Conservation (phyloP, 1,284 basidiomycete genomes). For the Wallemia mellicola region DNA sequence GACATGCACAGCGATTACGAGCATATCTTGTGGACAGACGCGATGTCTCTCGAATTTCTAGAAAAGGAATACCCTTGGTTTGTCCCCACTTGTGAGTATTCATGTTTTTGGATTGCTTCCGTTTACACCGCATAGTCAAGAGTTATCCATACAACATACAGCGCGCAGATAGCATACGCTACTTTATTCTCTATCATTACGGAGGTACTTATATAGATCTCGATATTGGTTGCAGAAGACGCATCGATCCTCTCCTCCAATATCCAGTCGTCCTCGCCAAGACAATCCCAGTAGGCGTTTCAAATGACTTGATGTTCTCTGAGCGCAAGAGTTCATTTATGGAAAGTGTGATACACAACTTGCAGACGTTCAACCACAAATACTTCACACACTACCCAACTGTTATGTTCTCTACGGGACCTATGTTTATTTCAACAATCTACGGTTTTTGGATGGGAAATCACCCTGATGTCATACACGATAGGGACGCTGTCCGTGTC, state of each 20-base stretch:
- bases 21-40: constrained; percentile 95
- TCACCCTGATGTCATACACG: constrained; percentile 31
- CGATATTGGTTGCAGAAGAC: constrained; percentile 78
- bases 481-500: constrained; percentile 32
- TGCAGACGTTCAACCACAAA: constrained; percentile 41
- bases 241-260: constrained; percentile 57
- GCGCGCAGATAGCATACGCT: constrained; percentile 87
- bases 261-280: constrained; percentile 74
- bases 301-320: constrained; percentile 88
- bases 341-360: constrained; percentile 59
- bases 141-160: constrained; percentile 79
- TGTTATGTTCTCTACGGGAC: constrained; percentile 95
- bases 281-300: constrained; percentile 86
- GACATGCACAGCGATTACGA: constrained; percentile 45
- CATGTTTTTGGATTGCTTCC: background rate
- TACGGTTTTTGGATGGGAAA: constrained; percentile 50
- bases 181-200: constrained; percentile 84
- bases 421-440: constrained; percentile 10
- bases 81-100: constrained; percentile 21
- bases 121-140: constrained; percentile 33
- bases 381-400: constrained; percentile 92
- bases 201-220: constrained; percentile 92
- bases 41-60: constrained; percentile 62
- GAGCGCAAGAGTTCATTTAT: constrained; percentile 65
- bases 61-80: constrained; percentile 68